phyloP scores from a whole-genome alignment of 2,329 filamentous ascomycete species.

The Clarireedia monteithiana region DNA sequence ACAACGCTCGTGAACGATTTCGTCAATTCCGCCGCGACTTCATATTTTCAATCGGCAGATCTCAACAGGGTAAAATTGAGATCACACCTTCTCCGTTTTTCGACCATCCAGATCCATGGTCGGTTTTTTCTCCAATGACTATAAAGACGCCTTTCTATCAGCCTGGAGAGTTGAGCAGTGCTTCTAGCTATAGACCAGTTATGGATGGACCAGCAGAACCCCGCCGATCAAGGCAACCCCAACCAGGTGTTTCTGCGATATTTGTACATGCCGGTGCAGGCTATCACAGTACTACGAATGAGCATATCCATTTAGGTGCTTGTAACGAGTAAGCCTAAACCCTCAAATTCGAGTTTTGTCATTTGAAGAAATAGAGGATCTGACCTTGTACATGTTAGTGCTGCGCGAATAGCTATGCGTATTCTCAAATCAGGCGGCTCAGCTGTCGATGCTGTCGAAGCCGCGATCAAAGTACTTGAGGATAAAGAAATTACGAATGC shows the following conservation, averaged over 20 bases:
- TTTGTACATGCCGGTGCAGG: conserved; percentile 95
- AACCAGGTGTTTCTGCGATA: conserved; percentile 55
- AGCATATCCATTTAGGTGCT: conserved; percentile 73
- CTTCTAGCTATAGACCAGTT: conserved; percentile 4
- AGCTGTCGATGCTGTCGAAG: conserved; percentile 83
- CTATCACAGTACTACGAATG: conserved; percentile 84
- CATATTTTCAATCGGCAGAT: conserved; percentile 15
- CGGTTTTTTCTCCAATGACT: neutral
- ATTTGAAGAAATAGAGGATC: conserved; percentile 8
- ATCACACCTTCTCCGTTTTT: conserved; percentile 12
- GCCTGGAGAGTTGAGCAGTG: neutral
- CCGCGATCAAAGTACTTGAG: conserved; percentile 79
- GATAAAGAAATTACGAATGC: conserved; percentile 95
- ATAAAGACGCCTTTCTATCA: neutral
- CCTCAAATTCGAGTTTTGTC: neutral
- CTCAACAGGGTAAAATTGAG: conserved; percentile 7
- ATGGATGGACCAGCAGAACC: conserved; percentile 27
- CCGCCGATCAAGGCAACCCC: conserved; percentile 10
- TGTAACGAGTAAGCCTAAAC: conserved; percentile 69
- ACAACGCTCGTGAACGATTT: conserved; percentile 14
- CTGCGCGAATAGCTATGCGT: conserved; percentile 75
- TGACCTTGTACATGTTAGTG: conserved; percentile 43
- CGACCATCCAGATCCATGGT: conserved; percentile 9
- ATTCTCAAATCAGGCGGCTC: conserved; percentile 70
- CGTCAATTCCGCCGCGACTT: conserved; percentile 16